Conservation (phyloP, 108 stramenopile species). For the Seminavis robusta region DNA sequence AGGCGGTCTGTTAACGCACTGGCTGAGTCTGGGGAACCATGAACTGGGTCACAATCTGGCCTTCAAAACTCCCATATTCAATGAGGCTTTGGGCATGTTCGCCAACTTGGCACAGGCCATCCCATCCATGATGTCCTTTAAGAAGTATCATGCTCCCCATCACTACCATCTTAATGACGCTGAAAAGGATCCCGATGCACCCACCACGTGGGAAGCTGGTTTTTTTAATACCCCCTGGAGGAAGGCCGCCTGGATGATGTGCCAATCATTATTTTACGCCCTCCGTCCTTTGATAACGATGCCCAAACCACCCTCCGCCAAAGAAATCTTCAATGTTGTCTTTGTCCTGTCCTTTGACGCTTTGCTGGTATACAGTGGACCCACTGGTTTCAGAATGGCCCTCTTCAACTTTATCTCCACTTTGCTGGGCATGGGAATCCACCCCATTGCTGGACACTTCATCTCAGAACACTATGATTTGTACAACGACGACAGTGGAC, state of each 20-base stretch:
- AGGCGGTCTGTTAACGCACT: conserved; percentile 81
- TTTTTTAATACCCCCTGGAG: conserved; percentile 57
- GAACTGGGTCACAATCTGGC: conserved; percentile 91
- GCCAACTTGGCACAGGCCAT: conserved; percentile 90
- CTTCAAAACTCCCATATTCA: conserved; percentile 53
- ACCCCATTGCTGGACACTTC: conserved; percentile 95
- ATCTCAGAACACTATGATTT: conserved; percentile 93
- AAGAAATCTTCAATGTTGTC: conserved; percentile 62
- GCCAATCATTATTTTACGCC: conserved; percentile 86
- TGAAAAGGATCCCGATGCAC: conserved; percentile 85
- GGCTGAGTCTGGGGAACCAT: conserved; percentile 87
- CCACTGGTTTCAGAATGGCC: conserved; percentile 54
- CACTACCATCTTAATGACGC: conserved; percentile 86
- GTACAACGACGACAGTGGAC: conserved; percentile 63
- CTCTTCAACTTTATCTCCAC: conserved; percentile 81
- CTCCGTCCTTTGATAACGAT: conserved; percentile 79
- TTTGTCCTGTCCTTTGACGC: conserved; percentile 57
- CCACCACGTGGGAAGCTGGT: conserved; percentile 73
- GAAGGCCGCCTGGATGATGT: conserved; percentile 81
- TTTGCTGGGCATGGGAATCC: conserved; percentile 84
- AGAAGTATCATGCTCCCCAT: conserved; percentile 94
- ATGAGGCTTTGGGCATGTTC: conserved; percentile 74
- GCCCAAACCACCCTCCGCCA: conserved; percentile 62
- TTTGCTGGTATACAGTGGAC: conserved; percentile 57
- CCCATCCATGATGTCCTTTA: conserved; percentile 83